These are phyloP conservation scores for Mortierella sp. DNA, from an alignment of 371 early-diverging fungal species.

Conservation along the genomic window DNA sequence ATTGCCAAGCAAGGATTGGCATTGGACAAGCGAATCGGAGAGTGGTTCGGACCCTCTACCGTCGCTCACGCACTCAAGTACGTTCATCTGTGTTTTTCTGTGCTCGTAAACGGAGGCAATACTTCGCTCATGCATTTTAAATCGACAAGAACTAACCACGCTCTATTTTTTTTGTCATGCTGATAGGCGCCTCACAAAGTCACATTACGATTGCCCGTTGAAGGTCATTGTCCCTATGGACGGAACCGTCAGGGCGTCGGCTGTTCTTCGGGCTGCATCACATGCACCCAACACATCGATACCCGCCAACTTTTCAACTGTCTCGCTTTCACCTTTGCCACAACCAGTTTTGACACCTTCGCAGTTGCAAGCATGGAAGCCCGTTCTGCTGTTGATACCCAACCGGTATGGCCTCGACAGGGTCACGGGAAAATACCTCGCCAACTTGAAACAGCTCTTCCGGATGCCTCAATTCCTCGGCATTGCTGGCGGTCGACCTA, in stretches of 20 bases:
- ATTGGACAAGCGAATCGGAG: conserved; percentile 89
- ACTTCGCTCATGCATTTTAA: no score
- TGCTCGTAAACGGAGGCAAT: no score
- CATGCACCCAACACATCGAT: background rate
- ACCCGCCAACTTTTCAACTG: background rate
- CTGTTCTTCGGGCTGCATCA: conserved; percentile 6
- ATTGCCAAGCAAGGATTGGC: conserved; percentile 86
- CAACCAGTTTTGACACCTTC: background rate
- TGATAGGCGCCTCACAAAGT: conserved; percentile 29
- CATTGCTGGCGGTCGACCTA: conserved; percentile 79
- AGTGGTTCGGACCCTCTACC: conserved; percentile 97
- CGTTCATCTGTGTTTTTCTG: conserved; percentile 17
- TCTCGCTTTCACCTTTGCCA: background rate
- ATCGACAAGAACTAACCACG: no score
- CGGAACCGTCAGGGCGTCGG: conserved; percentile 18
- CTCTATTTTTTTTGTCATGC: background rate
- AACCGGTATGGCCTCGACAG: conserved; percentile 88
- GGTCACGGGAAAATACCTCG: conserved; percentile 82
- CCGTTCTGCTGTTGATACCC: conserved; percentile 88
- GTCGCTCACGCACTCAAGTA: conserved; percentile 90
- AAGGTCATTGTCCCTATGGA: conserved; percentile 43
- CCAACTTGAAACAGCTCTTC: conserved; percentile 71
- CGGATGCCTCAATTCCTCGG: conserved; percentile 86
- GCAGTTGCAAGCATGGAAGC: conserved; percentile 60
- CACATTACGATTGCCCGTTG: conserved; percentile 33